A percentile compares a stretch with the other conserved stretches of the same genome.
Conservation (phyloP, 352 stramenopile genomes). For the Phytophthora brassicae region DNA sequence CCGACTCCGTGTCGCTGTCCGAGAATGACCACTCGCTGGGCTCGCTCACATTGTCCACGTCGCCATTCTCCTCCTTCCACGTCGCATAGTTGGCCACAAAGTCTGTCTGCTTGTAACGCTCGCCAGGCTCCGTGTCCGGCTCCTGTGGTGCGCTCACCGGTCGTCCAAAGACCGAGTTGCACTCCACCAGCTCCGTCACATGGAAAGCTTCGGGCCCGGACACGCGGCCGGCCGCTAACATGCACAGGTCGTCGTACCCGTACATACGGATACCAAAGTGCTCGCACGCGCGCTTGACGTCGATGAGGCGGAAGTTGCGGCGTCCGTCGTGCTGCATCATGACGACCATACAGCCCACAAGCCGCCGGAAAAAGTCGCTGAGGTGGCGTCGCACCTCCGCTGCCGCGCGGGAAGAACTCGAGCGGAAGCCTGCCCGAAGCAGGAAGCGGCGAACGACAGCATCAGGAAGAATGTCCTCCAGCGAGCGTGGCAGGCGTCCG, state of each 20-base stretch:
- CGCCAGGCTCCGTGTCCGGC: constrained; percentile 58
- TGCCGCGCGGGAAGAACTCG: constrained; percentile 41
- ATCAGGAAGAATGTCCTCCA: constrained; percentile 45
- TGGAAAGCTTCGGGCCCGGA: constrained; percentile 44
- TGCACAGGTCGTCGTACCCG: constrained; percentile 78
- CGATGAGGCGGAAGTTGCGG: constrained; percentile 49
- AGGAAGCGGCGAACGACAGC: constrained; percentile 67
- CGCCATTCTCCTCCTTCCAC: constrained; percentile 40
- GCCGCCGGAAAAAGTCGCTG: constrained; percentile 52
- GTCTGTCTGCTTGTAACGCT: constrained; percentile 52
- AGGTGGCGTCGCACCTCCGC: constrained; percentile 47
- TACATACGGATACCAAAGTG: constrained; percentile 75
- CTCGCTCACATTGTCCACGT: constrained; percentile 46
- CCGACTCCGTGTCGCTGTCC: constrained; percentile 60
- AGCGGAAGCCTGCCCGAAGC: constrained; percentile 65
- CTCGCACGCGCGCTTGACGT: constrained; percentile 67
- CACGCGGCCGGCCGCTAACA: constrained; percentile 31
- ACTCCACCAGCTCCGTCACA: constrained; percentile 77
- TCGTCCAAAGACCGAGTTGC: constrained; percentile 33
- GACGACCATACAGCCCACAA: constrained; percentile 52
- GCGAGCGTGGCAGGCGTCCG: constrained; percentile 14
- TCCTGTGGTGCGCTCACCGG: constrained; percentile 46
- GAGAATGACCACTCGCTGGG: constrained; percentile 67
- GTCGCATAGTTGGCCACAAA: constrained; percentile 63
- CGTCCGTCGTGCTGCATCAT: constrained; percentile 51